Conservation (phyloP, 2,329 filamentous ascomycete species). For the Clarireedia monteithiana region DNA sequence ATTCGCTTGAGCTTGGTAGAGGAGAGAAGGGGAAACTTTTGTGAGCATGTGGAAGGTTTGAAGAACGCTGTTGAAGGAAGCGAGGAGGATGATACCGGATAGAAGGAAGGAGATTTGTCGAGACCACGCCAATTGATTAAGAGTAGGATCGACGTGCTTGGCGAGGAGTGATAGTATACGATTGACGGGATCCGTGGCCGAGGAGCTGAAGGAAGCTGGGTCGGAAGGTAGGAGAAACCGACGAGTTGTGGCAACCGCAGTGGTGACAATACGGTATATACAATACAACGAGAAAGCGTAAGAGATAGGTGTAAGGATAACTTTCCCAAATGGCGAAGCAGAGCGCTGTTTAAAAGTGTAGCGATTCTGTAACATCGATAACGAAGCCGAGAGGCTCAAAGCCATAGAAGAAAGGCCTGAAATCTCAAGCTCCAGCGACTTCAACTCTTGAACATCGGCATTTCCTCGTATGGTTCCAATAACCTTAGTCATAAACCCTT, state of each 20-base stretch:
- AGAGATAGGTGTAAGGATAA: conserved; percentile 52
- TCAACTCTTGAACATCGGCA: conserved; percentile 50
- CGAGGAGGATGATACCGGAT: conserved; percentile 73
- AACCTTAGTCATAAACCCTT: conserved; percentile 65
- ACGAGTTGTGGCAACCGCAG: conserved; percentile 57
- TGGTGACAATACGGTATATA: conserved; percentile 72
- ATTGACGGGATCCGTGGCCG: conserved; percentile 73
- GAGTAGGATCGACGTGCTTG: conserved; percentile 73
- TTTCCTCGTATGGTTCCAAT: conserved; percentile 63
- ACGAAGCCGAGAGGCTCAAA: conserved; percentile 56
- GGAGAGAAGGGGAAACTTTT: conserved; percentile 64
- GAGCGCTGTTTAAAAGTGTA: conserved; percentile 58
- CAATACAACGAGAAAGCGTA: conserved; percentile 75
- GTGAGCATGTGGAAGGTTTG: conserved; percentile 79
- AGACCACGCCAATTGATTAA: conserved; percentile 77
- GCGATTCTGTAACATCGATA: conserved; percentile 55
- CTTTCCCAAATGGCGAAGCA: conserved; percentile 56
- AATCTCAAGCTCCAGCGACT: conserved; percentile 64
- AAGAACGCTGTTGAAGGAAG: conserved; percentile 74
- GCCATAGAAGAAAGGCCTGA: conserved; percentile 75
- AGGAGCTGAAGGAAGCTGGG: conserved; percentile 41
- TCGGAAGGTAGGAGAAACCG: conserved; percentile 35
- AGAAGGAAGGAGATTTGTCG: conserved; percentile 79
- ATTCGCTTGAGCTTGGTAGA: conserved; percentile 64
- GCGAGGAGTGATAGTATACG: conserved; percentile 73